A percentile compares a stretch with the other conserved stretches of the same genome.
phyloP scores from a whole-genome alignment of 257 asterid genomes.

The Cynanchum wilfordii region DNA sequence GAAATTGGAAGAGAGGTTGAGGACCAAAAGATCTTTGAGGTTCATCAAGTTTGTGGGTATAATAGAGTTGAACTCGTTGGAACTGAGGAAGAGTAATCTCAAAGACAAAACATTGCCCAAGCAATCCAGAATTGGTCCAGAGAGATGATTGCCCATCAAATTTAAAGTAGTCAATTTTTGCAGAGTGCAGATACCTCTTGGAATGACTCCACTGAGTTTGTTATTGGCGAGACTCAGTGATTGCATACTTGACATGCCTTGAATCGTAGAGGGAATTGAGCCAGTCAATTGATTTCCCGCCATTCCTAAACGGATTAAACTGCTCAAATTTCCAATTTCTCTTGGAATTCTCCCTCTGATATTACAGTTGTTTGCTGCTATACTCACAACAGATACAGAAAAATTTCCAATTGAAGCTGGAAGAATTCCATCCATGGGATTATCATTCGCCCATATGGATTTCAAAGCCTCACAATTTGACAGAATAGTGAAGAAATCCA shows the following conservation, averaged over 20 bases:
- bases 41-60: constrained; percentile 2
- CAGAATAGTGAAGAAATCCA: constrained; percentile 13
- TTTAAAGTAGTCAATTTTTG: constrained; percentile 3
- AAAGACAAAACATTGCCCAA: background rate
- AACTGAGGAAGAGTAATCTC: background rate
- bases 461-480: background rate
- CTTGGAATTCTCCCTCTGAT: background rate
- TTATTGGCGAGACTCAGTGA: constrained; percentile 1
- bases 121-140: background rate
- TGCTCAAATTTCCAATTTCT: constrained; percentile 19
- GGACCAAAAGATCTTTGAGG: background rate
- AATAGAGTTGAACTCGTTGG: background rate
- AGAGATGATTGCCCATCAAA: background rate
- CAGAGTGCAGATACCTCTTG: constrained; percentile 18
- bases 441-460: background rate
- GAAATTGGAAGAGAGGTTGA: background rate
- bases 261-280: background rate
- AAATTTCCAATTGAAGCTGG: constrained; percentile 13
- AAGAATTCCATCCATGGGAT: constrained; percentile 3
- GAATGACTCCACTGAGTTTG: constrained; percentile 18
- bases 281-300: background rate
- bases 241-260: constrained; percentile 20
- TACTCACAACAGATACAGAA: background rate
- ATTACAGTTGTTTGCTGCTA: background rate
- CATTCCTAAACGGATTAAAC: too few species aligned